These are phyloP conservation scores for Rhododendron williamsianum DNA, from an alignment of 148 eudicot genomes.

Conservation along the genomic window DNA sequence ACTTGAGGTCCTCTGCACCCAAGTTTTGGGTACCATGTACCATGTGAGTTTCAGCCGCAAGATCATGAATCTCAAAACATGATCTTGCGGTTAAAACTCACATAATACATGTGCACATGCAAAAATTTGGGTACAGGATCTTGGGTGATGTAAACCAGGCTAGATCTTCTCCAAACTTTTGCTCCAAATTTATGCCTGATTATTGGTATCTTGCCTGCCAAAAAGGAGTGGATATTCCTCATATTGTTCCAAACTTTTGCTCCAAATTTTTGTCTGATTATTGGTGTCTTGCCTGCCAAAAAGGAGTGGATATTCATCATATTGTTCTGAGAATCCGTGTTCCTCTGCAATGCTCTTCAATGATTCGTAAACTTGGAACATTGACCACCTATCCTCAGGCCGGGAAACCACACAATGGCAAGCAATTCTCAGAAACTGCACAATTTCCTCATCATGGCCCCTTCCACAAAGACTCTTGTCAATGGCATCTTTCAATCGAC, in stretches of 20 bases:
- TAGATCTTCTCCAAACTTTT: too few relatives aligned
- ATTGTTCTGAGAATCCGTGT: conserved; percentile 56
- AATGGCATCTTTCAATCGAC: conserved; percentile 60
- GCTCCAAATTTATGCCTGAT: background rate
- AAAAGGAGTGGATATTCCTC: conserved; percentile 75
- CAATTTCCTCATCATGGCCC: conserved; percentile 71
- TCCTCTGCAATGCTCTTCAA: conserved; percentile 55
- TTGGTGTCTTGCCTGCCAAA: conserved; percentile 43
- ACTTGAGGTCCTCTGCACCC: too few relatives aligned
- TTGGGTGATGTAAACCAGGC: too few relatives aligned
- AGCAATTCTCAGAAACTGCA: conserved; percentile 64
- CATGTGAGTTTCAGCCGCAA: too few relatives aligned
- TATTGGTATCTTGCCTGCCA: conserved; percentile 39
- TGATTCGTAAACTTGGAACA: conserved; percentile 68
- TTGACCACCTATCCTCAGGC: conserved; percentile 70
- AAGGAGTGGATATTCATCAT: conserved; percentile 71
- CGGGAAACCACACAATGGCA: conserved; percentile 63
- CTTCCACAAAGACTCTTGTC: conserved; percentile 57
- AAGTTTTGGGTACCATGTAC: too few relatives aligned
- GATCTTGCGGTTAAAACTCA: too few relatives aligned
- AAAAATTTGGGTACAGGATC: too few relatives aligned
- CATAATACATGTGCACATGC: too few relatives aligned
- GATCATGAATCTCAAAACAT: too few relatives aligned
- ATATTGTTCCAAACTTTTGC: conserved; percentile 23
- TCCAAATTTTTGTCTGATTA: background rate